Evolutionary conservation across 768 basidiomycete species (phyloP).

Genomic region (Pisolithus microcarpus): DNA sequence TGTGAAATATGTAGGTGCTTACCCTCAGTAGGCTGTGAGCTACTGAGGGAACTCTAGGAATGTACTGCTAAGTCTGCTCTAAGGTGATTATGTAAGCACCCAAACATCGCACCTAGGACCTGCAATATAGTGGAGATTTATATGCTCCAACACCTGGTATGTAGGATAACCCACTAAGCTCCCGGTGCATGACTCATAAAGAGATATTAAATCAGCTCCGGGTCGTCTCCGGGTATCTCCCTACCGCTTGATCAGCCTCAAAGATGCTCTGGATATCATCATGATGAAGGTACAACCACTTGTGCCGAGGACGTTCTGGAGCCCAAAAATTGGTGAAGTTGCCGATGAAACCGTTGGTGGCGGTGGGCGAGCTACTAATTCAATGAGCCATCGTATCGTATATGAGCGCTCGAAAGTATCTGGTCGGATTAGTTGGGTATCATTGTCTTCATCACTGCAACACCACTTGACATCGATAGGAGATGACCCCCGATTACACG

Average conservation of each 20-base stretch:
- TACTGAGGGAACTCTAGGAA: too few relatives aligned
- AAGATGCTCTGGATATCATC: conserved; percentile 56
- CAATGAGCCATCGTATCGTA: conserved; percentile 67
- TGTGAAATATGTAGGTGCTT: too few relatives aligned
- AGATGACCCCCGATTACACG: neutral
- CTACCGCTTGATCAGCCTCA: conserved; percentile 61
- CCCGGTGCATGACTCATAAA: neutral
- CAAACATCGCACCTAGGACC: too few relatives aligned
- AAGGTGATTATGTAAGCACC: too few relatives aligned
- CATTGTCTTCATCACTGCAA: neutral
- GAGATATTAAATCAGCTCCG: conserved; percentile 38
- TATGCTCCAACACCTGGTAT: too few relatives aligned
- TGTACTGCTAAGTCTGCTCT: too few relatives aligned
- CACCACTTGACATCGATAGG: neutral
- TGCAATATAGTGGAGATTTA: too few relatives aligned
- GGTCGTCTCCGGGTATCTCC: conserved; percentile 71
- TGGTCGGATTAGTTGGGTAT: conserved; percentile 31
- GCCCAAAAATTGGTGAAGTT: too few relatives aligned
- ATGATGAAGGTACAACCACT: conserved; percentile 41
- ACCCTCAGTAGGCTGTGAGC: too few relatives aligned
- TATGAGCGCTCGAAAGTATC: conserved; percentile 69
- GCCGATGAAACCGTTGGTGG: too few relatives aligned
- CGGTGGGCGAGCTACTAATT: conserved; percentile 51
- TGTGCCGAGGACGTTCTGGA: too few relatives aligned
- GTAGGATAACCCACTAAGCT: neutral